Base-by-base conservation (phyloP, 768 basidiomycete genomes). In the Suillus plorans region DNA sequence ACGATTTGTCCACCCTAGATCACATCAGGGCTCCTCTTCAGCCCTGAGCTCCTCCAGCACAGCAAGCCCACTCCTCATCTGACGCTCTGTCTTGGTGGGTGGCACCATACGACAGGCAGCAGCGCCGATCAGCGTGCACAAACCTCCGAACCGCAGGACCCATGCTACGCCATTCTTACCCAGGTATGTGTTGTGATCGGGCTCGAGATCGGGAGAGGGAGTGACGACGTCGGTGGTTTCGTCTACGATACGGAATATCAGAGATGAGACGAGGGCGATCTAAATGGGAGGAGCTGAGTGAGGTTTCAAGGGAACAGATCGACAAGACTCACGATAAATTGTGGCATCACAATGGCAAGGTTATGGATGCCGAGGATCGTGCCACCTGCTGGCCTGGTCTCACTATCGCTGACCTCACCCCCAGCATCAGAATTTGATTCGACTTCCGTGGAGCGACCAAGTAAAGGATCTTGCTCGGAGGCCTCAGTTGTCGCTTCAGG, bases 331-430 rank as follows among this genome's bases (percentile, higher is more conserved):
- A 96, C 95, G 61, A 96, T 83, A 73, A 98, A 92, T 70, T 98
- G 96, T 25, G 96, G 96, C 79, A 94, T 88, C 34, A 98, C 96
- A 65, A 98, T 95, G 5, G 96, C 92, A 20, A 98, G 81, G 73
- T 98, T 98, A 72, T 98, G 96, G 47, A 98, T 95, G 4, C 96
- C 96, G 49, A 97, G 84, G 45, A 97, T 88, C 1, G 96, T 97
- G 10, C 95, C 95, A 20, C 95, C 95, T 2, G 92, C 89, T 25
- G 87, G 85, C 45, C 82, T 78, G 5, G 76, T 70, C 34, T 82
- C 49, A 12, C 10, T 64, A 25, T 50, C 50, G 37, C 47, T 39
- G 62, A 66, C 60, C 36, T 71, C 74, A 25, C 77, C 80, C 22
- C 78, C 79, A 7, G 72, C 69, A 50, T 75, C 75, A 42, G 73